Base-by-base conservation (phyloP, 139 green algal species). In the Picochlorum sp. region DNA sequence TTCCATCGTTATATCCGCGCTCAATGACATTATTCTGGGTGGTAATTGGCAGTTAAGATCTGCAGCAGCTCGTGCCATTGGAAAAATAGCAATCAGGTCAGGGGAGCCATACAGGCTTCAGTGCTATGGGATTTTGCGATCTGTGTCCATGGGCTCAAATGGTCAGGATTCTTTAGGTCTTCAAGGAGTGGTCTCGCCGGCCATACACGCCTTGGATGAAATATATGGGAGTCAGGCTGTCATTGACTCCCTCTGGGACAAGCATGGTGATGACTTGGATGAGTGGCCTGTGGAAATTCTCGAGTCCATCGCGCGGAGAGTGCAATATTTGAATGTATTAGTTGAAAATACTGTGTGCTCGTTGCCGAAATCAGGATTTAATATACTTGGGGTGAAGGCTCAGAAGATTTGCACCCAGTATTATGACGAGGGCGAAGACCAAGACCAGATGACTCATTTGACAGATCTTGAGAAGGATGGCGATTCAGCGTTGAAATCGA, bases 51-150 rank as follows among this genome's bases (percentile, higher is more conserved):
- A 74, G 63, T 57, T 77, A 18, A 55, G 79, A 30, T 11, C 73
- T 34, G 67, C 79, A 41, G 69, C 67, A 28, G 71, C 45, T 4
- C 70, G 76, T 60, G 78, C 80, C 4, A 47, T 86, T 24, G 68
- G 71, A 49, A 86, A 82, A 70, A 77, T 95, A 9, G 88, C 83
- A 1, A 81, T 95, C 11, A 70, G 86, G 1, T 88, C 77, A 1
- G 78, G 82, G 4, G 88, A 95, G 71, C 88, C 88, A 2, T 93
- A 86, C 72, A 73, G 87, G 20, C 80, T 95, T 49, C 88, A 92
- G 61, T 83, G 76, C 71, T 95, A 95, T 74, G 63, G 56, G 49
- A 70, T 89, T 45, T 80, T 94, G 58, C 52, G 61, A 4, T 54
- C 73, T 14, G 38, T 66, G 1, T 49, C 38, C 15, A 57, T 44